phyloP scores from a whole-genome alignment of 2,329 filamentous ascomycete species.

The Gaeumannomyces tritici region DNA sequence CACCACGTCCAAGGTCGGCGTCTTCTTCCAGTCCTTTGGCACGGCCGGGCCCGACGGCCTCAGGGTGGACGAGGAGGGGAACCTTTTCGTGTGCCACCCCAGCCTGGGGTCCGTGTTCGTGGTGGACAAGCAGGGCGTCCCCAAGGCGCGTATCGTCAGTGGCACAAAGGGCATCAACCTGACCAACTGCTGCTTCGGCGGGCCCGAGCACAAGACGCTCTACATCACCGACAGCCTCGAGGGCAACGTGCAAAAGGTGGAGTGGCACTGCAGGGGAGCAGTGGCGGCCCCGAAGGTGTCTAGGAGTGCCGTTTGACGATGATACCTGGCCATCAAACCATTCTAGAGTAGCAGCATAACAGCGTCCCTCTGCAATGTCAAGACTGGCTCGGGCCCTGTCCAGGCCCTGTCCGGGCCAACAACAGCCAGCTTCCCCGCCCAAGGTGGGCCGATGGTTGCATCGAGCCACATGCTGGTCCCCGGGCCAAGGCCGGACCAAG shows the following conservation, averaged over 20 bases:
- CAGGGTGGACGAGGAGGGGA: conserved; percentile 43
- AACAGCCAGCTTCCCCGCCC: neutral
- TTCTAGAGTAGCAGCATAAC: neutral
- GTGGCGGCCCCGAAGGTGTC: neutral
- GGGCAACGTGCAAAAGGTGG: neutral
- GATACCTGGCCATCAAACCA: too few species aligned
- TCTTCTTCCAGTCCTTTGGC: conserved; percentile 58
- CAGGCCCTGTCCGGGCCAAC: too few species aligned
- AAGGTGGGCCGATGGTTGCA: neutral
- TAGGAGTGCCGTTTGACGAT: too few species aligned
- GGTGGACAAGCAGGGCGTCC: too few species aligned
- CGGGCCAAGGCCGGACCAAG: neutral
- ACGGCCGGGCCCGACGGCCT: conserved; percentile 44
- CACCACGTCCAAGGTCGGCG: conserved; percentile 53
- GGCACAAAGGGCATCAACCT: too few species aligned
- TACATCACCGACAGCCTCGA: too few species aligned
- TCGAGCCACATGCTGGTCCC: too few species aligned
- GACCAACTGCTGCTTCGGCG: too few species aligned
- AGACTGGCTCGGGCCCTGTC: neutral
- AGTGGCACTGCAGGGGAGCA: neutral
- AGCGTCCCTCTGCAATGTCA: neutral
- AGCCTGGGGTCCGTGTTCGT: too few species aligned
- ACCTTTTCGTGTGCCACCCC: conserved; percentile 23
- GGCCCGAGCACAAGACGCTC: too few species aligned
- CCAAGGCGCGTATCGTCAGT: too few species aligned